Percentiles rank a stretch among this genome's conserved stretches.
These are phyloP conservation scores for Cercospora sp. DNA, from an alignment of 2,329 filamentous ascomycete species.

Conservation along the genomic window DNA sequence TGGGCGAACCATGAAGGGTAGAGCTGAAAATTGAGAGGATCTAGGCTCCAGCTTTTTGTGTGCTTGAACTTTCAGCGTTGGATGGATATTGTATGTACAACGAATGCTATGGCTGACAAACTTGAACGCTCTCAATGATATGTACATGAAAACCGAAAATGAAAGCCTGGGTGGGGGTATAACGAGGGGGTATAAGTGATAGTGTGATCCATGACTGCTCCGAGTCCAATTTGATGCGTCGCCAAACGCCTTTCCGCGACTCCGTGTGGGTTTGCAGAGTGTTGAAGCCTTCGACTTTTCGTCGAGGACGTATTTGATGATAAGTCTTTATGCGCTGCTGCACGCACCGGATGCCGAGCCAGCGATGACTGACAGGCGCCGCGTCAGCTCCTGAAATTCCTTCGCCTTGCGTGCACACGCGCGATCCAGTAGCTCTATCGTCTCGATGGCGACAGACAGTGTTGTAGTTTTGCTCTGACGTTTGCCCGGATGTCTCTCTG, in stretches of 20 bases:
- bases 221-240: background rate
- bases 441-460: conserved; percentile 24
- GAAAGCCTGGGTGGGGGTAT: background rate
- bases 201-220: background rate
- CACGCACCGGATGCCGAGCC: background rate
- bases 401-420: conserved; percentile 20
- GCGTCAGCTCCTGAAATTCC: conserved; percentile 16
- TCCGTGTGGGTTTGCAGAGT: background rate
- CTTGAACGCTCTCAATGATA: conserved; percentile 1
- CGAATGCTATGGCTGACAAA: conserved; percentile 3
- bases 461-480: conserved; percentile 28
- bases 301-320: background rate
- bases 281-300: background rate
- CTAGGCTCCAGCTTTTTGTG: background rate
- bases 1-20: background rate
- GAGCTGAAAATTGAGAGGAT: background rate
- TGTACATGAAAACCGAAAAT: background rate
- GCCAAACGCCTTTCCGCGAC: background rate
- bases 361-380: conserved; percentile 9
- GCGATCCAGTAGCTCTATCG: conserved; percentile 20
- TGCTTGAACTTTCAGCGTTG: background rate
- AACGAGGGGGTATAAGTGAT: background rate
- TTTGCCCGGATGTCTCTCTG: conserved; percentile 19
- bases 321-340: background rate
- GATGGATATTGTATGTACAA: background rate